These are phyloP conservation scores for Fusarium papillatum DNA, from an alignment of 2,329 filamentous ascomycete species.

Conservation along the genomic window DNA sequence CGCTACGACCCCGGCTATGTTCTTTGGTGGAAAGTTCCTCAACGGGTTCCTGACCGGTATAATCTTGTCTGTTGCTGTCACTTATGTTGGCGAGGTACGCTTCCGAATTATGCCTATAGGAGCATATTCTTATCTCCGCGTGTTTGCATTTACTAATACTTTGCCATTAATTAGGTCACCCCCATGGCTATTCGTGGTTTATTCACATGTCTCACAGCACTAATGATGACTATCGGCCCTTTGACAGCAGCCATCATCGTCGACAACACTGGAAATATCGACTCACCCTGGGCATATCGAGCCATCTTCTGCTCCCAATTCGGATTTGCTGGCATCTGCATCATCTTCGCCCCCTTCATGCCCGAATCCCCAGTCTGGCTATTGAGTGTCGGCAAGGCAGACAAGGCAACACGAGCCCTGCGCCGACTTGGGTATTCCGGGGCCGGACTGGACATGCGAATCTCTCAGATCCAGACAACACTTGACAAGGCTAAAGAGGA, in stretches of 20 bases:
- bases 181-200: neutral
- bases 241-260: neutral
- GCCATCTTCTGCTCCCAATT: neutral
- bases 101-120: neutral
- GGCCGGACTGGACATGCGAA: neutral
- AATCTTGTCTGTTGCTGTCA: neutral
- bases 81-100: neutral
- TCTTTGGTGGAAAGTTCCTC: constrained; percentile 46
- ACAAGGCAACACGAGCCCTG: neutral
- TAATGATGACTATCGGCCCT: neutral
- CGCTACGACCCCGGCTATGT: constrained; percentile 44
- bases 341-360: neutral
- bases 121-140: neutral
- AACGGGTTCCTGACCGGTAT: constrained; percentile 26
- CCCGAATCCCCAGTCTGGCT: neutral
- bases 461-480: neutral
- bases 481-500: neutral
- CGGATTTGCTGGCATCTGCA: neutral
- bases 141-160: neutral
- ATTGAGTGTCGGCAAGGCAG: neutral
- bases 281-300: neutral
- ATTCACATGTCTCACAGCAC: neutral
- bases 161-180: neutral
- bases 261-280: neutral
- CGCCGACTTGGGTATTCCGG: neutral